Conservation (phyloP, 345 rosid genomes). For the Melaleuca quinquenervia region DNA sequence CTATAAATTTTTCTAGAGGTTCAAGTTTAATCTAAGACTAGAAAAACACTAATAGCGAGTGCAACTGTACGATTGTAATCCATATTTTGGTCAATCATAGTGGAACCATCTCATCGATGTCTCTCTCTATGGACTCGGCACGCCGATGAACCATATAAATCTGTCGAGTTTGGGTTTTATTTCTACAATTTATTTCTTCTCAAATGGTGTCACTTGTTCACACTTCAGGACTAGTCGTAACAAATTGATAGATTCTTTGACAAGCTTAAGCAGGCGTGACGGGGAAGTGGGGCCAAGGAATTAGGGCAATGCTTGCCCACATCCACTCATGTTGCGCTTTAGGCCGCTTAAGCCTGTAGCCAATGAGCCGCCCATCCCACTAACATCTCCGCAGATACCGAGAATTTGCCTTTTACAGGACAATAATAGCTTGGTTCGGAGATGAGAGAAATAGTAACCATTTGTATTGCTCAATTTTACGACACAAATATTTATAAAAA, state of each 20-base stretch:
- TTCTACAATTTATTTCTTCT: not conserved
- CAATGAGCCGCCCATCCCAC: not conserved
- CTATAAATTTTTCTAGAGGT: not conserved
- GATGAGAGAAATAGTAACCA: not conserved
- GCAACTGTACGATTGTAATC: not conserved
- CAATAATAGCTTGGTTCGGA: no score
- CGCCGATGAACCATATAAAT: not conserved
- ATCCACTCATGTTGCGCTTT: not conserved
- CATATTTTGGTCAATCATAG: not conserved
- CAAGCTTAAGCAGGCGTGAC: not conserved
- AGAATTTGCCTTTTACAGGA: no score
- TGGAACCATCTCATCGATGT: not conserved
- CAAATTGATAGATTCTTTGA: not conserved
- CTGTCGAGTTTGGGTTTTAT: not conserved
- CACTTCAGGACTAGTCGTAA: not conserved
- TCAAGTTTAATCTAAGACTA: no score
- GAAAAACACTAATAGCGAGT: not conserved
- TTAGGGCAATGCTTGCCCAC: not conserved
- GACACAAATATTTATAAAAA: not conserved
- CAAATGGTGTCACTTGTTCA: not conserved
- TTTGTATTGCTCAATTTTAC: not conserved
- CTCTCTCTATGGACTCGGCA: not conserved
- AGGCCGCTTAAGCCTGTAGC: not conserved
- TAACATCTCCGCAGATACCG: not conserved
- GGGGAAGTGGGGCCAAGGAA: not conserved